Base-by-base conservation (phyloP, 1,139 yeast genomes). In the Spathaspora sp. region DNA sequence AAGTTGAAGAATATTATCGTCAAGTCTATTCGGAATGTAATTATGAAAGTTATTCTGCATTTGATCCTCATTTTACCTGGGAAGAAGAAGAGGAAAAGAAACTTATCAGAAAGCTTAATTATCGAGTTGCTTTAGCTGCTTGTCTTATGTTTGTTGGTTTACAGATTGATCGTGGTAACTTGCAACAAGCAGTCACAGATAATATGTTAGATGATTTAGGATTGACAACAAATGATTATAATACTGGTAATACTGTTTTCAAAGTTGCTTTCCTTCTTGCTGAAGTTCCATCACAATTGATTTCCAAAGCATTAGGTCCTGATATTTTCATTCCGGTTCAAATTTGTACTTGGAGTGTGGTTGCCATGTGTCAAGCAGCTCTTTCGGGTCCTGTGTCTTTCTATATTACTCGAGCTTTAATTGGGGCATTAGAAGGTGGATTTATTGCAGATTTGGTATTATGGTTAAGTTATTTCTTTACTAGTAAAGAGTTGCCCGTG, bases 41-140 rank as follows among this genome's bases (percentile, higher is more conserved):
- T 2, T 69, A 69, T 51, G 74, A 68, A 50, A 65, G 73, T 50
- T 58, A 65, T 37, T 56, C 55, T 27, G 63, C 51, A 8, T 65
- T 68, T 43, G 72, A 69, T 50, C 72, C 72, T 1, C 57, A 59
- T 1, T 60, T 62, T 43, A 57, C 61, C 7, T 68, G 73, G 73
- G 59, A 63, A 4, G 49, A 53, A 10, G 59, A 59, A 44, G 73
- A 68, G 52, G 74, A 68, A 44, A 56, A 56, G 46, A 56, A 49
- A 33, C 39, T 65, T 16, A 45, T 56, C 10, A 46, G 60, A 39
- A 63, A 61, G 40, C 52, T 60, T 26, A 64, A 65, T 46, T 54
- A 53, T 50, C 52, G 59, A 41, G 67, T 65, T 38, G 56, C 63
- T 4, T 57, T 59, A 42, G 59, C 58, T 52, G 63, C 63, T 17